Conservation (phyloP, 768 basidiomycete species). For the Termitomyces heimii region DNA sequence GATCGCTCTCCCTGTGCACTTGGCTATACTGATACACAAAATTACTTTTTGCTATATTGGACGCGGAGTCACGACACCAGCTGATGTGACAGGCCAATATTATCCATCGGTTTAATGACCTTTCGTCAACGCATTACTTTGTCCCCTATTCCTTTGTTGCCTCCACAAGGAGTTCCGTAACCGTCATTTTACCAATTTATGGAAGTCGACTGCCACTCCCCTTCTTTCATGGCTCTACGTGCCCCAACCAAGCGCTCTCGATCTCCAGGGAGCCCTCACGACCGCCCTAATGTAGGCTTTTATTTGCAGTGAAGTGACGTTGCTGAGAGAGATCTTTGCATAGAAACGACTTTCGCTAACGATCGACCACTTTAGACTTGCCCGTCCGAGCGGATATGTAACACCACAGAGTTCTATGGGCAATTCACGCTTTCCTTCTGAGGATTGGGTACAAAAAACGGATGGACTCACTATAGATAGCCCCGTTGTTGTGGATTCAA, state of each 20-base stretch:
- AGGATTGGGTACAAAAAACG: constrained; percentile 75
- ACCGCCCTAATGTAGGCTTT: constrained; percentile 49
- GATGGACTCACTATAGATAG: constrained; percentile 61
- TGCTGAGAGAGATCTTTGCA: neutral
- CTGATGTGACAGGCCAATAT: neutral
- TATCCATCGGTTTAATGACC: neutral
- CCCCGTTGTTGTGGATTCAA: constrained; percentile 24
- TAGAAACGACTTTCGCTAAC: constrained; percentile 59
- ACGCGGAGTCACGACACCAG: neutral
- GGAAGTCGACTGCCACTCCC: constrained; percentile 52
- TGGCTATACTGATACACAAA: too few species aligned
- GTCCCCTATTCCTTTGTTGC: constrained; percentile 4
- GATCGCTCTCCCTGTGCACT: neutral
- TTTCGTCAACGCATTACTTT: neutral
- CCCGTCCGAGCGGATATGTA: constrained; percentile 9
- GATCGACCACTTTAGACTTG: constrained; percentile 16
- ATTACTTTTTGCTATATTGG: too few species aligned
- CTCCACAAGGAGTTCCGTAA: neutral
- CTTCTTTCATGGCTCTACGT: constrained; percentile 32
- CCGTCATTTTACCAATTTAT: constrained; percentile 17
- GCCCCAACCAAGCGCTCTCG: constrained; percentile 46
- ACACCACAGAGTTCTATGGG: constrained; percentile 19
- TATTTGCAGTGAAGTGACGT: neutral
- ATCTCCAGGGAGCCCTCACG: constrained; percentile 47
- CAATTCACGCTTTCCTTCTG: constrained; percentile 41